These are phyloP conservation scores for Begonia peltatifolia DNA, from an alignment of 306 rosid species.

Conservation along the genomic window DNA sequence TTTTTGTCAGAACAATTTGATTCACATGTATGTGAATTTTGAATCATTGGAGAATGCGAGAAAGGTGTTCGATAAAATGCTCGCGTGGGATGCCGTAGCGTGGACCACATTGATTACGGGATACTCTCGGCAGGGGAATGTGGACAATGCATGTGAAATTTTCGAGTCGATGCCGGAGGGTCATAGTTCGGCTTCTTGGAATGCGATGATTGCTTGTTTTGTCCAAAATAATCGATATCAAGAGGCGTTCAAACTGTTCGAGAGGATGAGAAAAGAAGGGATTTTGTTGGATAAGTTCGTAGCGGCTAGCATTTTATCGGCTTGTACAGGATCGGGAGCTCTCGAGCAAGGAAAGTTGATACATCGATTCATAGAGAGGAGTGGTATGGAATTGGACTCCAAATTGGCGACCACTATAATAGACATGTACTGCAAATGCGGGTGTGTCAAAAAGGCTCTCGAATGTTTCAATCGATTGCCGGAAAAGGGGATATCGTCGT, in stretches of 20 bases:
- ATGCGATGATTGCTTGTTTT: conserved; percentile 48
- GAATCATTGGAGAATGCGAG: conserved; percentile 28
- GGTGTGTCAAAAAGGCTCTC: conserved; percentile 42
- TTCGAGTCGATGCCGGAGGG: conserved; percentile 38
- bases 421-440: conserved; percentile 68
- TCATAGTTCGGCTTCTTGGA: conserved; percentile 40
- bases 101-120: conserved; percentile 51
- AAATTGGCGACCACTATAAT: conserved; percentile 42
- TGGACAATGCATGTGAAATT: conserved; percentile 33
- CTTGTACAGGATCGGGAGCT: conserved; percentile 50
- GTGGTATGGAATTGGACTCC: conserved; percentile 35
- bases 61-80: conserved; percentile 35
- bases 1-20: conserved; percentile 28
- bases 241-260: conserved; percentile 43
- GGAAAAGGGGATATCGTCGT: conserved; percentile 29
- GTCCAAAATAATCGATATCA: conserved; percentile 33
- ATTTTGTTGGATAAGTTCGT: conserved; percentile 35
- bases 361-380: conserved; percentile 25
- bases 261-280: conserved; percentile 25
- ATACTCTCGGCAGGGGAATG: conserved; percentile 25
- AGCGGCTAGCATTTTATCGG: conserved; percentile 49
- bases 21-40: conserved; percentile 29
- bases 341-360: conserved; percentile 60
- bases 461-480: conserved; percentile 26
- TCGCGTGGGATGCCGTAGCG: conserved; percentile 26